These are phyloP conservation scores for Ophiosphaerella herpotricha DNA, from an alignment of 2,329 filamentous ascomycete species.

Conservation along the genomic window DNA sequence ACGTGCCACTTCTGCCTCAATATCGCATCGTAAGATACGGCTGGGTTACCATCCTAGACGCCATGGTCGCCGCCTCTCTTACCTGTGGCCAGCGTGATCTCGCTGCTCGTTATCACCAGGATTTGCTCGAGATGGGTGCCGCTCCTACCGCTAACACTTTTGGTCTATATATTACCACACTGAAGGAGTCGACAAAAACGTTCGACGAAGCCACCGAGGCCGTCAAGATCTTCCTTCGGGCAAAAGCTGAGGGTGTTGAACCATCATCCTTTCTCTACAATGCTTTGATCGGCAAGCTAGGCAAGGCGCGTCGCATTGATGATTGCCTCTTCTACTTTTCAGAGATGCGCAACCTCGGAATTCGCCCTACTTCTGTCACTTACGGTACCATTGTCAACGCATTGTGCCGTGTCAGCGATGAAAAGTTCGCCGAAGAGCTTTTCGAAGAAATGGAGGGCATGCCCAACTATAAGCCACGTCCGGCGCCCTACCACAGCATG, in stretches of 20 bases:
- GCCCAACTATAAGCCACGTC: constrained; percentile 97
- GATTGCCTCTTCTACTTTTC: constrained; percentile 98
- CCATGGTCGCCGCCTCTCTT: constrained; percentile 93
- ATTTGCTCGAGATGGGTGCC: constrained; percentile 86
- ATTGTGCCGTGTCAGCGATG: constrained; percentile 93
- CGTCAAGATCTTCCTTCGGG: constrained; percentile 94
- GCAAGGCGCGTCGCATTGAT: constrained; percentile 95
- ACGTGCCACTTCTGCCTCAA: constrained; percentile 82
- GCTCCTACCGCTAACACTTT: constrained; percentile 97
- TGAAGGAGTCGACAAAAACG: constrained; percentile 96
- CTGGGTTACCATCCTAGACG: constrained; percentile 94
- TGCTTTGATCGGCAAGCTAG: constrained; percentile 95
- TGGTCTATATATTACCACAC: constrained; percentile 97
- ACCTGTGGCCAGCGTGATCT: constrained; percentile 78
- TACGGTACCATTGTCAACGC: constrained; percentile 99
- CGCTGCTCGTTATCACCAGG: constrained; percentile 86
- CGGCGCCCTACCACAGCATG: constrained; percentile 97
- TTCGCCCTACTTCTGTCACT: constrained; percentile 95
- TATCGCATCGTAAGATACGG: constrained; percentile 90
- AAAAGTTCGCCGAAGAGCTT: constrained; percentile 95
- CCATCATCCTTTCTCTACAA: constrained; percentile 98
- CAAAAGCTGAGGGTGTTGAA: constrained; percentile 90
- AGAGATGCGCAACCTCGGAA: constrained; percentile 91
- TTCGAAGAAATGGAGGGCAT: constrained; percentile 99
- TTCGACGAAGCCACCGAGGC: constrained; percentile 97